These are phyloP conservation scores for Komagataella mondaviorum DNA, from an alignment of 805 yeast genomes.

Conservation along the genomic window DNA sequence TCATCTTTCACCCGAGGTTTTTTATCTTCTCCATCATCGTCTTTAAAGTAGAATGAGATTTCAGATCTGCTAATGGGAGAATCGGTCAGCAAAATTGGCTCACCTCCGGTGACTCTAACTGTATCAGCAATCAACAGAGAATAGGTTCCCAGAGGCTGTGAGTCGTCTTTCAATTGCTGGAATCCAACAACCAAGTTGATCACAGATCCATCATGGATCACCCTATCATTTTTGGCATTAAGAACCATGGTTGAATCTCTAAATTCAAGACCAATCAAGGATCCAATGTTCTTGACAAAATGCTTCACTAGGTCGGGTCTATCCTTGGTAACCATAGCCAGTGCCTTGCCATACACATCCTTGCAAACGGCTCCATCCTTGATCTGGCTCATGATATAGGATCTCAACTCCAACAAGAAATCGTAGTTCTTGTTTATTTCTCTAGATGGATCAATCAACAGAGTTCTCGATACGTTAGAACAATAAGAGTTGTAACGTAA, in stretches of 20 bases:
- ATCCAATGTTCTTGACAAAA: slow-evolving; percentile 74
- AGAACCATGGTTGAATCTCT: slow-evolving; percentile 68
- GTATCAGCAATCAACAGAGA: slow-evolving; percentile 75
- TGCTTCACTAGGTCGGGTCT: slow-evolving; percentile 51
- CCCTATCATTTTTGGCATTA: slow-evolving; percentile 59
- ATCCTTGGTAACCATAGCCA: slow-evolving; percentile 44
- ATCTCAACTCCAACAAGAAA: slow-evolving; percentile 57
- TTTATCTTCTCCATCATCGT: slow-evolving; percentile 25
- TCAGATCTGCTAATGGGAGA: slow-evolving; percentile 63
- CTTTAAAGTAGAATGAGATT: slow-evolving; percentile 73
- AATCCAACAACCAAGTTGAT: slow-evolving; percentile 72
- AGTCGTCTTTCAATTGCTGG: slow-evolving; percentile 38
- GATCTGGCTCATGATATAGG: slow-evolving; percentile 41
- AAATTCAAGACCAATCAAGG: slow-evolving; percentile 81
- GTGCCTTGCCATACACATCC: slow-evolving; percentile 50
- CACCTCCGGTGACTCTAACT: slow-evolving; percentile 48
- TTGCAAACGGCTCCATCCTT: slow-evolving; percentile 60
- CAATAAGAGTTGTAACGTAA: slow-evolving; percentile 82
- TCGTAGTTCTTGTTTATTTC: slow-evolving; percentile 73
- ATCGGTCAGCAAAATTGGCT: slow-evolving; percentile 56
- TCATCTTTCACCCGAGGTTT: slow-evolving; percentile 18
- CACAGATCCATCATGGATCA: slow-evolving; percentile 57
- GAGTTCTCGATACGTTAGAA: slow-evolving; percentile 78
- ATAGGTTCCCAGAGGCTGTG: slow-evolving; percentile 35
- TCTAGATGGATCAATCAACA: slow-evolving; percentile 76